Base-by-base conservation (phyloP, 768 basidiomycete species). In the Boletus patriciae region DNA sequence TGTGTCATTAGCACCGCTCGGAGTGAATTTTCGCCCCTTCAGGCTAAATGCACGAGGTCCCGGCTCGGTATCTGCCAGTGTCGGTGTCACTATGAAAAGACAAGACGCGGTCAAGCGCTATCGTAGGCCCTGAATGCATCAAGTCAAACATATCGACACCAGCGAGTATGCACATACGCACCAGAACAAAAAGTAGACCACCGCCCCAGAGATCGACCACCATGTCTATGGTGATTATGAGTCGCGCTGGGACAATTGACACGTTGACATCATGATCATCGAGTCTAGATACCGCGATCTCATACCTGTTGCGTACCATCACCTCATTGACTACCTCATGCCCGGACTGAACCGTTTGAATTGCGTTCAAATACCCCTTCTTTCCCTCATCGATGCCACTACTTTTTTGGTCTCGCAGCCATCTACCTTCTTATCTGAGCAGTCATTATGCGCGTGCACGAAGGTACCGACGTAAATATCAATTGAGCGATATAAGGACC, bases 281-380 rank as follows among this genome's bases (percentile, higher is more conserved):
- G 25, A 25, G 4, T 4, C 43, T 41, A 7, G 16, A 57, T 23
- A 6, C 13, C 25, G 25, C 36, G 33, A 40, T 46, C 31, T 29
- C 27, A 42, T 23, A 29, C 27, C 25, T 25, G 25, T 25, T 25
- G 25, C 25, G 25, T 25, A 4, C 25, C 25, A 25, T 25, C 25
- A 25, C 25, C 56, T 61, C 63, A 49, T 65, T 65, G 47, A 37
- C 45, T 11, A 45, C 58, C 61, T 48, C 53, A 19, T 63, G 53
- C 42, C 21, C 33, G 13, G 29, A 31, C 41, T 27, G 16, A 34
- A 27, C 12, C 38, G 13, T 6, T 38, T 9, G 12, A 51, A 44
- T 40, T 6, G 21, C n/a, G 7, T 50, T 18, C 12, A 25, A 52
- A 34, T n/a, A 37, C 46, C 50, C 42, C 23, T 29, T 29, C 41